These are phyloP conservation scores for Cladosporium sp. DNA, from an alignment of 2,329 filamentous ascomycete genomes.

Conservation along the genomic window DNA sequence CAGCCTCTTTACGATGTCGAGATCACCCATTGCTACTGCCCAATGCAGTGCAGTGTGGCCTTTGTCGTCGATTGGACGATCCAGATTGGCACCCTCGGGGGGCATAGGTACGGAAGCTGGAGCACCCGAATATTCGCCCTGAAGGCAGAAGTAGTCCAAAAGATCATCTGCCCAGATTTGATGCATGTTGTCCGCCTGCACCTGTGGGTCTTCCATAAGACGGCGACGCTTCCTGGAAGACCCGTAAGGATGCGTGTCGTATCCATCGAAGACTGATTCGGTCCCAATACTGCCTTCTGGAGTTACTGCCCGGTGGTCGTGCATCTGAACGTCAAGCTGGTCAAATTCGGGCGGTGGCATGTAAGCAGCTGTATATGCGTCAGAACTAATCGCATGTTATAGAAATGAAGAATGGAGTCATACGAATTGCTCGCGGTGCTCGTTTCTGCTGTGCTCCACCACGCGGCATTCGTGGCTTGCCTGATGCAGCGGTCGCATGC, in stretches of 20 bases:
- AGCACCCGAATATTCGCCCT: conserved; percentile 50
- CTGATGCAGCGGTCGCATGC: conserved; percentile 66
- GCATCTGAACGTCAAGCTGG: conserved; percentile 24
- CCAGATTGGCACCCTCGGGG: conserved; percentile 79
- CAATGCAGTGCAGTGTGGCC: conserved; percentile 92
- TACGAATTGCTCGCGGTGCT: conserved; percentile 18
- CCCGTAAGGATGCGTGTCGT: conserved; percentile 65
- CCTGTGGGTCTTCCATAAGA: conserved; percentile 51
- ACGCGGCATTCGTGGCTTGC: conserved; percentile 75
- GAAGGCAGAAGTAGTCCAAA: conserved; percentile 89
- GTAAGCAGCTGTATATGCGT: neutral
- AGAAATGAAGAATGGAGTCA: neutral
- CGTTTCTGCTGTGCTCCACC: conserved; percentile 19
- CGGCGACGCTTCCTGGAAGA: conserved; percentile 71
- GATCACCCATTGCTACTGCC: conserved; percentile 95
- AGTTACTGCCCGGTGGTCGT: conserved; percentile 60
- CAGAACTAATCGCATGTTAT: neutral
- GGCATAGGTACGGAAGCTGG: conserved; percentile 68
- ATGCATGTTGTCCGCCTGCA: conserved; percentile 72
- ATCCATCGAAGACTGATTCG: conserved; percentile 79
- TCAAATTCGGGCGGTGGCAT: conserved; percentile 23
- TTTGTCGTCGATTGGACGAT: conserved; percentile 90
- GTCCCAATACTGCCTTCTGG: conserved; percentile 83
- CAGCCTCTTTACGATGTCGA: conserved; percentile 84
- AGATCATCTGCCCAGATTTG: conserved; percentile 88